Base-by-base conservation (phyloP, 805 yeast species). In the Yamadazyma kitorensis region DNA sequence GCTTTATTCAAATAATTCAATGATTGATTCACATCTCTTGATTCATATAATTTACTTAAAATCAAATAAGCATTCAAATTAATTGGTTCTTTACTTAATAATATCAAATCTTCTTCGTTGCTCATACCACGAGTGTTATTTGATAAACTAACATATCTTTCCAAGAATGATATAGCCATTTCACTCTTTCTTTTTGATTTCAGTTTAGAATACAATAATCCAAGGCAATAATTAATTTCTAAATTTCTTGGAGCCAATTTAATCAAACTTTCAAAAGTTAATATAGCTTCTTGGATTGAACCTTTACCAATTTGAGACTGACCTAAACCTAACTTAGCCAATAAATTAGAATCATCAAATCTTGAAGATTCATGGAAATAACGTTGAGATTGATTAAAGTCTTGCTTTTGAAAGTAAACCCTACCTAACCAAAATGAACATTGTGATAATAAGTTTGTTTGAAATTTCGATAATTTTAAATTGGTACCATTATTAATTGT, bases 401-500 rank as follows among this genome's bases (percentile, higher is more conserved):
- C 86, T 1, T 65, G 61, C 17, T 71, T 55, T 5, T 68, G 69
- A 46, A 81, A 89, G 31, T 76, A 68, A 12, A 84, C 80, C 55
- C 98, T 74, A 3, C 87, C 98, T 36, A 80, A 68, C 98, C 97
- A 93, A 48, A 85, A 85, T 2, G 68, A 51, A 33, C 62, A 50
- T 39, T 55, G 62, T 2, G 72, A 63, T 27, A 63, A 54, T 5
- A 63, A 35, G 20, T 48, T 56, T n/a, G 58, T 41, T 18, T 59
- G 56, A 38, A 48, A 61, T 13, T 48, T 41, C 8, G 66, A 49
- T 13, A 58, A 36, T 17, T 40, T 39, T 22, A 36, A 36, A 18
- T 36, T 31, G 7, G 38, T 36, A 25, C 39, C 47, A 5, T 34
- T n/a, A 13, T 56, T 45, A 5, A 57, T 40, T 16, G 40, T 37